phyloP scores from a whole-genome alignment of 1,139 yeast genomes.

The Taphrina deformans region DNA sequence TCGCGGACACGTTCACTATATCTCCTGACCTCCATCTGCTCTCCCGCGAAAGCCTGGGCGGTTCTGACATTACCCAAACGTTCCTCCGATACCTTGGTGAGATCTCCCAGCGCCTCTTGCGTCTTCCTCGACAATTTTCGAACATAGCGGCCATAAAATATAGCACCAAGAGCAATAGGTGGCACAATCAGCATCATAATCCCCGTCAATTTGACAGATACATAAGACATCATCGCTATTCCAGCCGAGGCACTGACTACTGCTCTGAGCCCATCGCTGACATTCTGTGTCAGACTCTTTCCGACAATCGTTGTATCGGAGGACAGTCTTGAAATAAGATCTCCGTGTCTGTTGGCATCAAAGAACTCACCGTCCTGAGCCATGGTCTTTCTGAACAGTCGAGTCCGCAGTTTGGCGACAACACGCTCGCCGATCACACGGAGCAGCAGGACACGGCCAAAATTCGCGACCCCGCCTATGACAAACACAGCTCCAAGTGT shows the following conservation, averaged over 20 bases:
- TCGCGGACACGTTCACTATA: slow-evolving; percentile 71
- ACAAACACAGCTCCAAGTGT: slow-evolving; percentile 58
- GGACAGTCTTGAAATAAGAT: slow-evolving; percentile 80
- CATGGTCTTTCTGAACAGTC: slow-evolving; percentile 71
- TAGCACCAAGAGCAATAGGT: slow-evolving; percentile 52
- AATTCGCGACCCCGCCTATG: slow-evolving; percentile 74
- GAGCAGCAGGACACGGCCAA: slow-evolving; percentile 71
- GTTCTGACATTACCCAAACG: slow-evolving; percentile 80
- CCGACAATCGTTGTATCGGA: slow-evolving; percentile 90
- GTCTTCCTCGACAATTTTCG: slow-evolving; percentile 71
- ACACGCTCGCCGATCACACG: slow-evolving; percentile 80
- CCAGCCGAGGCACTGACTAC: slow-evolving; percentile 78
- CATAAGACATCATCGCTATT: slow-evolving; percentile 80
- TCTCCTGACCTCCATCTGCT: slow-evolving; percentile 58
- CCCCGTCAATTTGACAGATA: slow-evolving; percentile 75
- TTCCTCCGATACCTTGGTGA: slow-evolving; percentile 90
- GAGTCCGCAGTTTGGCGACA: slow-evolving; percentile 77
- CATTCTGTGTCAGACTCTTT: slow-evolving; percentile 79
- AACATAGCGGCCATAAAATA: slow-evolving; percentile 74
- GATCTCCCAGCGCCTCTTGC: slow-evolving; percentile 81
- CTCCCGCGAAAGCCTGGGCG: slow-evolving; percentile 88
- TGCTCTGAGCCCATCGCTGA: slow-evolving; percentile 87
- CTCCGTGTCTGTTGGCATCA: slow-evolving; percentile 91
- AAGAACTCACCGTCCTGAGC: slow-evolving; percentile 90
- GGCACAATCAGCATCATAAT: slow-evolving; percentile 79